A percentile compares a stretch with the other conserved stretches of the same genome.
These are phyloP conservation scores for Trifolium repens DNA, from an alignment of 306 rosid species.

Conservation along the genomic window DNA sequence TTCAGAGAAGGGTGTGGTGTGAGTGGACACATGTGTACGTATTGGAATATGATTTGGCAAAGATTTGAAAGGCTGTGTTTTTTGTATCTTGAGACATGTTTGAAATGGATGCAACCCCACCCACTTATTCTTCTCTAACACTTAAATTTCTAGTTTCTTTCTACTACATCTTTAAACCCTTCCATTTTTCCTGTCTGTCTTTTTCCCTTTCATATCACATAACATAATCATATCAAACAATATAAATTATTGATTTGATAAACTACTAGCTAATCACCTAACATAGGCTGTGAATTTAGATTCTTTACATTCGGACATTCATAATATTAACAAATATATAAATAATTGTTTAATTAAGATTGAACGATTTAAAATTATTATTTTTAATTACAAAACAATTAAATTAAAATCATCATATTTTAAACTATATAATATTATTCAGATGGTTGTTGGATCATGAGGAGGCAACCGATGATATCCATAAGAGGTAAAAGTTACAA, in stretches of 20 bases:
- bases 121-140: constrained; percentile 47
- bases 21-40: constrained; percentile 57
- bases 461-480: no score
- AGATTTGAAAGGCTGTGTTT: constrained; percentile 48
- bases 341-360: no score
- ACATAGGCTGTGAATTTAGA: no score
- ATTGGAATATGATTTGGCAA: constrained; percentile 58
- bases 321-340: no score
- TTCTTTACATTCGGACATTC: no score
- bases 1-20: constrained; percentile 44
- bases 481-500: no score
- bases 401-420: no score
- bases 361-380: no score
- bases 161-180: not conserved
- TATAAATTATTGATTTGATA: constrained; percentile 2
- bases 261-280: not conserved
- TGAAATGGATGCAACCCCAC: constrained; percentile 39
- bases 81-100: constrained; percentile 39
- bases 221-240: not conserved
- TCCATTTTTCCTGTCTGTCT: not conserved
- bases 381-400: no score
- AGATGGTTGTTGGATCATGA: no score
- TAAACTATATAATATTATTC: no score
- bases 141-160: constrained; percentile 7
- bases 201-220: constrained; percentile 2